A percentile compares a stretch with the other conserved stretches of the same genome.
These are phyloP conservation scores for Lentinula raphanica DNA, from an alignment of 768 basidiomycete species.

Conservation along the genomic window DNA sequence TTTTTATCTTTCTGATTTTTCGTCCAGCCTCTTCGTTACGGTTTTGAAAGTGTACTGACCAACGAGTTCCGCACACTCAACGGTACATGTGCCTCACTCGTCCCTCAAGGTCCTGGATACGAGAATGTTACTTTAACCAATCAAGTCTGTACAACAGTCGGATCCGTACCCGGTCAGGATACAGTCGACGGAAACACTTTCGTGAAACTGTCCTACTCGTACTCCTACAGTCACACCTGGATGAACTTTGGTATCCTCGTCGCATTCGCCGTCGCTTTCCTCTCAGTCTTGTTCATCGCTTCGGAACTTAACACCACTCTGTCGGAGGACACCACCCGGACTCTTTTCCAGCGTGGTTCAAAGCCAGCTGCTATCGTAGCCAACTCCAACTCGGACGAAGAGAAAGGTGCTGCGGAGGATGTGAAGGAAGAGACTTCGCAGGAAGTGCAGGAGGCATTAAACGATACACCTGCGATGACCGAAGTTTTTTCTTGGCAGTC, in stretches of 20 bases:
- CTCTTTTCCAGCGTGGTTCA: conserved; percentile 64
- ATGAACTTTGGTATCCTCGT: conserved; percentile 66
- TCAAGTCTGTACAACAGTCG: conserved; percentile 74
- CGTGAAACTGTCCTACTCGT: conserved; percentile 44
- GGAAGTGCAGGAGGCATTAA: conserved; percentile 25
- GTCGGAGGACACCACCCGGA: conserved; percentile 26
- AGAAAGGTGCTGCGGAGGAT: conserved; percentile 20
- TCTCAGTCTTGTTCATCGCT: conserved; percentile 48
- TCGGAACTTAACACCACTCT: conserved; percentile 48
- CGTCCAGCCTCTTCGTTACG: conserved; percentile 58
- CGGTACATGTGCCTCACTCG: conserved; percentile 53
- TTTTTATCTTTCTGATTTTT: conserved; percentile 5
- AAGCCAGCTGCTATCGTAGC: conserved; percentile 15
- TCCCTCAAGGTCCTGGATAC: conserved; percentile 62
- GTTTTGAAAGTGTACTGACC: conserved; percentile 68
- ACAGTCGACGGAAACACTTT: conserved; percentile 57
- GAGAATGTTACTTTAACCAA: conserved; percentile 49
- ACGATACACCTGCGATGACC: conserved; percentile 37
- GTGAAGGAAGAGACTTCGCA: conserved; percentile 12
- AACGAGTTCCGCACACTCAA: conserved; percentile 78
- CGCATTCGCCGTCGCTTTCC: conserved; percentile 59
- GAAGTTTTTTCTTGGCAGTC: conserved; percentile 80
- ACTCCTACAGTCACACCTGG: conserved; percentile 36
- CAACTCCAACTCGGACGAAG: conserved; percentile 17
- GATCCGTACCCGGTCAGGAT: conserved; percentile 55